A percentile compares a stretch with the other conserved stretches of the same genome.
phyloP scores from a whole-genome alignment of 495 filamentous ascomycete genomes.

The Parmelia sp. region DNA sequence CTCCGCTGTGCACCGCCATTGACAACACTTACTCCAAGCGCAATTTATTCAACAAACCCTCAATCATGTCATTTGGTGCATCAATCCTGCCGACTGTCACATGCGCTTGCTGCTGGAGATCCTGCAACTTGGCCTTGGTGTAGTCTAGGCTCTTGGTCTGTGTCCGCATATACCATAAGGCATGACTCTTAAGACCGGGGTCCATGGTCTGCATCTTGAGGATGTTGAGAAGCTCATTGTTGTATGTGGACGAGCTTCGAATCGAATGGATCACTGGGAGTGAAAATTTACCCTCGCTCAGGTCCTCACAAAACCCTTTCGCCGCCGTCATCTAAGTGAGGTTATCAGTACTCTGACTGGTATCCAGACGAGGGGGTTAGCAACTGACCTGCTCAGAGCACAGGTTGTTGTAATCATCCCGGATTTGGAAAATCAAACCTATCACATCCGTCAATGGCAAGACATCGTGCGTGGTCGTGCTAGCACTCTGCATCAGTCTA shows the following conservation, averaged over 20 bases:
- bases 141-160: slow-evolving; percentile 18
- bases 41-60: background rate
- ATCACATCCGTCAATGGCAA: slow-evolving; percentile 11
- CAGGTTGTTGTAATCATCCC: slow-evolving; percentile 19
- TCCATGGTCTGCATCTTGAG: slow-evolving; percentile 15
- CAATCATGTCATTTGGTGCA: slow-evolving; percentile 1
- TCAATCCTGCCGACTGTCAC: background rate
- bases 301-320: slow-evolving; percentile 52
- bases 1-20: too few species aligned
- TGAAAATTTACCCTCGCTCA: slow-evolving; percentile 54
- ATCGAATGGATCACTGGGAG: slow-evolving; percentile 39
- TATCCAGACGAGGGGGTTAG: too few species aligned
- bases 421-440: slow-evolving; percentile 18
- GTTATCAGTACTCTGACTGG: slow-evolving; percentile 5
- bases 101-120: slow-evolving; percentile 6
- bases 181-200: slow-evolving; percentile 14
- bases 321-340: slow-evolving; percentile 36
- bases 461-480: slow-evolving; percentile 3
- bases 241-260: slow-evolving; percentile 11
- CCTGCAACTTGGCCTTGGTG: slow-evolving; percentile 8
- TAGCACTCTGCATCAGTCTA: slow-evolving; percentile 15
- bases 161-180: slow-evolving; percentile 14
- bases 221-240: slow-evolving; percentile 22
- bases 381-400: slow-evolving; percentile 18
- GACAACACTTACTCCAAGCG: background rate